Base-by-base conservation (phyloP, 169 alveolate species). In the Cryptosporidium canis region DNA sequence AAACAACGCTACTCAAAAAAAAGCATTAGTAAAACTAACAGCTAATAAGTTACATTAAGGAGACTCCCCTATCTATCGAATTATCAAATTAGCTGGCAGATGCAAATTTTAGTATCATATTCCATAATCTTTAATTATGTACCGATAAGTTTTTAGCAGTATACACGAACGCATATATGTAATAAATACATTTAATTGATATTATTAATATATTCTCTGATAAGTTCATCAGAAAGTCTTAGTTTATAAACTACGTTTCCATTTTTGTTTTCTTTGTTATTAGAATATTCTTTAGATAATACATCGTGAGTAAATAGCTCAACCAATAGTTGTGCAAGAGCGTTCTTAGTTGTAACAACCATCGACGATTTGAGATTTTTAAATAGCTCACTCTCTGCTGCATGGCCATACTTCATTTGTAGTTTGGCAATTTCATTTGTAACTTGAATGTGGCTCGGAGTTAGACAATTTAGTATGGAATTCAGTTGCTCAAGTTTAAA, bases 361-460 rank as follows among this genome's bases (percentile, higher is more conserved):
- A 77, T 77, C 7, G 87, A 77, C 33, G 77, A 77, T 16, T 63
- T 77, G 2, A 61, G 31, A 41, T 48, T 61, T 35, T 55, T 77
- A 3, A 56, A 77, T 5, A 77, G 55, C 24, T 56, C 64, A 21
- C 61, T 77, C 21, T 77, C 87, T 37, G 87, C 35, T n/a, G 66
- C 72, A 77, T 45, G 9, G 11, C 66, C 64, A 66, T 39, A 44
- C 43, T 77, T n/a, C 14, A 56, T 39, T 31, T 77, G 87, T 8
- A 77, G 27, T 3, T 11, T 43, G 12, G 87, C 87, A 11, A 77
- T 77, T 4, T 41, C 51, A 21, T 77, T 77, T 41, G 77, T 43
- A 7, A 77, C 35, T 58, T 77, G 87, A 4, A 77, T 48, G 27
- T 77, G 87, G 35, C 87, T 77, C 9, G 87, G 87, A 0, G 87